Percentiles rank a stretch among this genome's conserved stretches.
Conservation (phyloP, 331 rosid genomes). For the Acacia pycnantha region DNA sequence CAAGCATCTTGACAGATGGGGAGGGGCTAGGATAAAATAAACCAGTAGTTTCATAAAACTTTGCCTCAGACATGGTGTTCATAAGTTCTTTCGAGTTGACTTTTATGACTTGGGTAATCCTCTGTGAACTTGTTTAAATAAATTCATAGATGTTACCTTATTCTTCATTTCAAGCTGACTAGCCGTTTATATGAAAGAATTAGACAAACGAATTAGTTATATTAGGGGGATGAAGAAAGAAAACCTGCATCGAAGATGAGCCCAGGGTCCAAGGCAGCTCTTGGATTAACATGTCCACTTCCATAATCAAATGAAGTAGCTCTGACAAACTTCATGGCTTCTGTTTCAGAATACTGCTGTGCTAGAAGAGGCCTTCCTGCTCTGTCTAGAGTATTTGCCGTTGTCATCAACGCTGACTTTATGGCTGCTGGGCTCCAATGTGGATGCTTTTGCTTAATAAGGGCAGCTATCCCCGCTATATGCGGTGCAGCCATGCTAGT, state of each 20-base stretch:
- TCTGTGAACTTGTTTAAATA: background rate
- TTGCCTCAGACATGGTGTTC: background rate
- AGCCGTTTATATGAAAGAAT: background rate
- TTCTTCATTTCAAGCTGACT: conserved; percentile 15
- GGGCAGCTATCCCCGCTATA: conserved; percentile 99
- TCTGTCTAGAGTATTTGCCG: conserved; percentile 81
- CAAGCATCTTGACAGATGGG: background rate
- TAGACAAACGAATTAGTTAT: background rate
- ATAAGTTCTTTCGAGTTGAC: background rate
- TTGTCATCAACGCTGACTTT: conserved; percentile 97
- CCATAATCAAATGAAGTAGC: conserved; percentile 98
- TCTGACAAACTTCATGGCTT: conserved; percentile 63
- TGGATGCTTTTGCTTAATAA: conserved; percentile 93
- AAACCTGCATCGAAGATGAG: conserved; percentile 94
- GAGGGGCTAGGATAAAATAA: background rate
- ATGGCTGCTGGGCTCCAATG: conserved; percentile 99
- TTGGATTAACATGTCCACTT: conserved; percentile 94
- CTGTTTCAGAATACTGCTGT: conserved; percentile 89
- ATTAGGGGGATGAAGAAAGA: conserved; percentile 12
- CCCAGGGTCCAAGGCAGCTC: conserved; percentile 96
- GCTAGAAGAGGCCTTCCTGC: conserved; percentile 90
- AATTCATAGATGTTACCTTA: background rate
- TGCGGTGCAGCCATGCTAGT: conserved; percentile 99
- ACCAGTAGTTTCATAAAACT: background rate
- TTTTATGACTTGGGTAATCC: background rate